These are phyloP conservation scores for Iberis pinnata DNA, from an alignment of 345 rosid species.

Conservation along the genomic window DNA sequence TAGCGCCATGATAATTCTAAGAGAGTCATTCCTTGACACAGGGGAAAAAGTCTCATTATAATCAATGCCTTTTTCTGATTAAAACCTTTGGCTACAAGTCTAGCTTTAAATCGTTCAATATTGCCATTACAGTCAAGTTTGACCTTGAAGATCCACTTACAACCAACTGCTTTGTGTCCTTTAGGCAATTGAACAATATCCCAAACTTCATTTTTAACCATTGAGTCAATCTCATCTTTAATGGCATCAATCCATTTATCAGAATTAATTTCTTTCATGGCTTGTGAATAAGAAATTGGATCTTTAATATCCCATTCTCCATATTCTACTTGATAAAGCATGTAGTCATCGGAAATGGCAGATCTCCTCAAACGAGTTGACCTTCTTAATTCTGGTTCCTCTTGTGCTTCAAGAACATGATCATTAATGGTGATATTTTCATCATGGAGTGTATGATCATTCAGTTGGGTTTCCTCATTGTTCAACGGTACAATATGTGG, in stretches of 20 bases:
- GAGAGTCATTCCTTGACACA: not conserved
- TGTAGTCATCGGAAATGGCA: not conserved
- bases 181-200: not conserved
- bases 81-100: constrained; percentile 7
- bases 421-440: not conserved
- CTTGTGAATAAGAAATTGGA: constrained; percentile 1
- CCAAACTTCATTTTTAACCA: not conserved
- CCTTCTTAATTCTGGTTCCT: not conserved
- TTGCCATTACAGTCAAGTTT: not conserved
- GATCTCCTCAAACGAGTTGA: not conserved
- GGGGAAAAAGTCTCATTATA: not conserved
- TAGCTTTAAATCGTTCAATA: not conserved
- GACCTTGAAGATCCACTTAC: constrained; percentile 10
- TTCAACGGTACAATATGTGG: not conserved
- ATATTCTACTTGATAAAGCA: not conserved
- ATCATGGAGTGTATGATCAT: not conserved
- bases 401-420: not conserved
- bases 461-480: not conserved
- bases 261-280: constrained; percentile 6
- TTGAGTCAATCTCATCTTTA: not conserved
- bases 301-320: no score
- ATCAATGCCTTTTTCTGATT: not conserved
- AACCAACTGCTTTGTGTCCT: not conserved
- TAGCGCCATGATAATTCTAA: not conserved
- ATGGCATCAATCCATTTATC: not conserved